Conservation (phyloP, 306 rosid species). For the Amphicarpaea edgeworthii region DNA sequence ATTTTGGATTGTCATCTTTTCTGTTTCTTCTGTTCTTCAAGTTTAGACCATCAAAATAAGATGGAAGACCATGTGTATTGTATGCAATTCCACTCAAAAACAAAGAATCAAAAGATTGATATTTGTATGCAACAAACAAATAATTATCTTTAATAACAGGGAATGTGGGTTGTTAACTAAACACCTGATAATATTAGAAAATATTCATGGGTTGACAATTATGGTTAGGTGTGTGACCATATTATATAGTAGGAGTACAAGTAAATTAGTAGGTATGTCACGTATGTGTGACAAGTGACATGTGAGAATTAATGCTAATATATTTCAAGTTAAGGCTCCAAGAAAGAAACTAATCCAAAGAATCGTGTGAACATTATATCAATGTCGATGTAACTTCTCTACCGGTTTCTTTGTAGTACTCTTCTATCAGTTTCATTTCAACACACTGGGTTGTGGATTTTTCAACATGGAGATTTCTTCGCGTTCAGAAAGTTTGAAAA, state of each 20-base stretch:
- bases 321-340: constrained; percentile 19
- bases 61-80: not conserved
- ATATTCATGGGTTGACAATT: not conserved
- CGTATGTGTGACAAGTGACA: constrained; percentile 1
- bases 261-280: constrained; percentile 7
- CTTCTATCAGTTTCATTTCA: not conserved
- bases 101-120: constrained; percentile 12
- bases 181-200: not conserved
- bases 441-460: not conserved
- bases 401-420: not conserved
- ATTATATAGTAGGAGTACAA: constrained; percentile 17
- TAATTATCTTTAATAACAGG: not conserved
- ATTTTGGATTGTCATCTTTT: not conserved
- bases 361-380: constrained; percentile 8
- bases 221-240: not conserved
- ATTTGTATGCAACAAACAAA: constrained; percentile 19
- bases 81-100: constrained; percentile 5
- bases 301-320: not conserved
- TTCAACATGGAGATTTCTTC: not conserved
- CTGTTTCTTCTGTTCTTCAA: not conserved
- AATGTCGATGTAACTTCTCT: not conserved
- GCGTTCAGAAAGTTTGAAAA: too few species aligned
- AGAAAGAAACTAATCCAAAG: not conserved
- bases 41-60: not conserved
- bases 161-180: constrained; percentile 16